A percentile compares a stretch with the other conserved stretches of the same genome.
These are phyloP conservation scores for Tuber indicum DNA, from an alignment of 495 filamentous ascomycete genomes.

Conservation along the genomic window DNA sequence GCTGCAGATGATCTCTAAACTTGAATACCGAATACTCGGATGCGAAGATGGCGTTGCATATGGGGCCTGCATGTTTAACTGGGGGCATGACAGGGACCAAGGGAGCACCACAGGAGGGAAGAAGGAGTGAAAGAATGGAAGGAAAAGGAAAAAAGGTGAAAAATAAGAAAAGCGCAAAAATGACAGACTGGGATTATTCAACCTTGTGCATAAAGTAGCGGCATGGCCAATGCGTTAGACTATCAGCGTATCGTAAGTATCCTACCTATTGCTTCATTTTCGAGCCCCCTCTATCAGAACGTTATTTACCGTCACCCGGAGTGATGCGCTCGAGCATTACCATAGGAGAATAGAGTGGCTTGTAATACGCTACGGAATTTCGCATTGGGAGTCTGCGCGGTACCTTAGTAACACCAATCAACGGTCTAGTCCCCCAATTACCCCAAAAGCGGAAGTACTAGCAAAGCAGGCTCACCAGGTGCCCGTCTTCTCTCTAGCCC, in stretches of 20 bases:
- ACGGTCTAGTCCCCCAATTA: not conserved
- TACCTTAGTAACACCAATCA: not conserved
- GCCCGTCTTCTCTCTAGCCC: not conserved
- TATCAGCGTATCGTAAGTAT: not conserved
- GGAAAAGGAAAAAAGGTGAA: not conserved
- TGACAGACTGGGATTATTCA: not conserved
- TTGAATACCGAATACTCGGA: not conserved
- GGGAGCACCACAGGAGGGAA: not conserved
- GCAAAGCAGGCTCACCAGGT: not conserved
- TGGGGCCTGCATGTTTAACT: not conserved
- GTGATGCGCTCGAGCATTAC: not conserved
- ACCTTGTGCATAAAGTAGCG: not conserved
- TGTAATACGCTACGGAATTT: not conserved
- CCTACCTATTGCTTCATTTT: not conserved
- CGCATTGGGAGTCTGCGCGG: not conserved
- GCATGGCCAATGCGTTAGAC: conserved; percentile 1
- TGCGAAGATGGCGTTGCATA: not conserved
- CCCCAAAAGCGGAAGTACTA: not conserved
- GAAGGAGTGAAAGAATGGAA: not conserved
- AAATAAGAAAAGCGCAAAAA: not conserved
- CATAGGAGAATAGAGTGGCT: not conserved
- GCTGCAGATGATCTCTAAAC: not conserved
- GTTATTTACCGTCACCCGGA: not conserved
- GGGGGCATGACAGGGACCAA: not conserved
- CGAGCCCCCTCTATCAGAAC: not conserved